These are phyloP conservation scores for Xerocomus brunneocitrinus DNA, from an alignment of 768 basidiomycete genomes.

Conservation along the genomic window DNA sequence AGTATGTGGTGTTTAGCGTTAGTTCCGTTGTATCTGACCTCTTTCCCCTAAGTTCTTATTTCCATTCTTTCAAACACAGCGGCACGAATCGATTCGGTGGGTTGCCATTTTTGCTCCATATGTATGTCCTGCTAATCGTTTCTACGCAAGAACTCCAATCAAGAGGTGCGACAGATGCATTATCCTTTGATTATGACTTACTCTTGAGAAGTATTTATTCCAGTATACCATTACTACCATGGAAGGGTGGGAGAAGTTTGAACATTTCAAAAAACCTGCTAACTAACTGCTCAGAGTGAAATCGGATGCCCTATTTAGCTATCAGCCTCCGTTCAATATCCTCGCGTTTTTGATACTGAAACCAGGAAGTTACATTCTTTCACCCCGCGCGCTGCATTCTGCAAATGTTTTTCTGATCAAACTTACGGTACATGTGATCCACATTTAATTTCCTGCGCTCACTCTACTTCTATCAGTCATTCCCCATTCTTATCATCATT, in stretches of 20 bases:
- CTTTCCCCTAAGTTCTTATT: conserved; percentile 51
- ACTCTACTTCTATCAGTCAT: conserved; percentile 40
- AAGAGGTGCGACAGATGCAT: conserved; percentile 41
- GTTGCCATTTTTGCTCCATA: conserved; percentile 13
- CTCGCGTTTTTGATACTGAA: conserved; percentile 77
- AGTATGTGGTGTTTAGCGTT: conserved; percentile 43
- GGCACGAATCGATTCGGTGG: conserved; percentile 62
- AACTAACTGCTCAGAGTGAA: conserved; percentile 55
- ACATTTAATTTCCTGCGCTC: background rate
- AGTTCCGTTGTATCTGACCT: conserved; percentile 2
- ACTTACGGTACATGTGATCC: conserved; percentile 51
- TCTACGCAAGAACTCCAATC: conserved; percentile 47
- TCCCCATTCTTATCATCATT: conserved; percentile 75
- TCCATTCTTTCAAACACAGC: conserved; percentile 91
- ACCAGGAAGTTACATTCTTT: conserved; percentile 69
- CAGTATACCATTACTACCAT: conserved; percentile 84
- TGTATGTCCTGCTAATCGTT: background rate
- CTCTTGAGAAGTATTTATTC: conserved; percentile 65
- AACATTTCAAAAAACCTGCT: background rate
- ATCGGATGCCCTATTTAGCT: conserved; percentile 85
- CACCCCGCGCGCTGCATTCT: conserved; percentile 76
- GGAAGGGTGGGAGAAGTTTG: conserved; percentile 56
- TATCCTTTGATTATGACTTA: conserved; percentile 11
- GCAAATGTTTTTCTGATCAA: conserved; percentile 85
- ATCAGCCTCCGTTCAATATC: conserved; percentile 87